These are phyloP conservation scores for Leishmania mexicana DNA, from an alignment of 208 protist species.

Conservation along the genomic window DNA sequence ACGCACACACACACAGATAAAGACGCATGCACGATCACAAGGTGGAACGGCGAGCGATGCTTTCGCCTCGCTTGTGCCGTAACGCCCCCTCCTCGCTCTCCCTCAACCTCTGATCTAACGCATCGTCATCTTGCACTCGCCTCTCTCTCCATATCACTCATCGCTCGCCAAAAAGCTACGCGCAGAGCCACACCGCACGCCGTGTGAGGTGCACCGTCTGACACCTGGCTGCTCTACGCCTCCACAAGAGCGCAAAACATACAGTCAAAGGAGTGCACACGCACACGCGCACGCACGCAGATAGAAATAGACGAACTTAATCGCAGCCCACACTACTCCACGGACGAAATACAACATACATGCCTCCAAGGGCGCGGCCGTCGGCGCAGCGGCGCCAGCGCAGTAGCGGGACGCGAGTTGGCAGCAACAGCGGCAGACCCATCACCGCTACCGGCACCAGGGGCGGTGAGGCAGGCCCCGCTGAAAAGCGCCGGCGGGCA, in stretches of 20 bases:
- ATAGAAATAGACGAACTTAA: background rate
- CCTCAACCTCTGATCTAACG: background rate
- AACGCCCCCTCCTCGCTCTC: background rate
- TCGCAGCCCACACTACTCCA: background rate
- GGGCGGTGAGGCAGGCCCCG: background rate
- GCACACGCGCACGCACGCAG: background rate
- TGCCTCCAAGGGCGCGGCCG: background rate
- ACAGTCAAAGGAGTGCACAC: background rate
- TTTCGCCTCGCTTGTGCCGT: background rate
- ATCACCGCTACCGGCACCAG: background rate
- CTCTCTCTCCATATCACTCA: background rate
- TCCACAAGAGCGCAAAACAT: background rate
- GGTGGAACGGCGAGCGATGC: background rate
- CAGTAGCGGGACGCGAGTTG: background rate
- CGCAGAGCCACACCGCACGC: background rate
- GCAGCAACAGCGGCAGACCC: background rate
- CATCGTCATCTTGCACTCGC: background rate
- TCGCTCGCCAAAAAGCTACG: background rate
- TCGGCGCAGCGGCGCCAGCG: constrained; percentile 1
- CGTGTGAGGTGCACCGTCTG: background rate
- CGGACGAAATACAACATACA: background rate
- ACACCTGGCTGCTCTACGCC: background rate
- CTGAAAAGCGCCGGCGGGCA: background rate
- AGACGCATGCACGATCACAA: background rate
- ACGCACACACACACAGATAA: background rate